Base-by-base conservation (phyloP, 352 stramenopile genomes). In the Phytophthora lateralis region DNA sequence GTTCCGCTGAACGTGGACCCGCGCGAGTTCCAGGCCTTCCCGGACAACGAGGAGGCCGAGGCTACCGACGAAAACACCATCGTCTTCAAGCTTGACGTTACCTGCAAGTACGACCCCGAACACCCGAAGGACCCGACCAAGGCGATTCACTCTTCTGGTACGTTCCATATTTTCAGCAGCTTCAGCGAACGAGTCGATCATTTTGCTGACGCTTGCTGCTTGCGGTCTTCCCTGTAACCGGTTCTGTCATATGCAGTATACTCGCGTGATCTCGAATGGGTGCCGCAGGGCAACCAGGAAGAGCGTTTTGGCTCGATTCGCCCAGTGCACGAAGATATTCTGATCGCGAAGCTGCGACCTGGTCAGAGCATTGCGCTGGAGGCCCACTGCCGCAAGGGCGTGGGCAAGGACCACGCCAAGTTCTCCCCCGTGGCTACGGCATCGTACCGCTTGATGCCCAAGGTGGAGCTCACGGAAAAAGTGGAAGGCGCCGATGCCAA, bases 371-470 rank as follows among this genome's bases (percentile, higher is more conserved):
- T 99, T 66, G 91, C 95, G 43, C 80, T 99, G 9, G 96, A 99
- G 69, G 93, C 92, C 18, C 95, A 98, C 71, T 98, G 89, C 48
- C 85, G 90, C 18, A 97, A 98, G 73, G 96, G 97, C 21, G 87
- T 98, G 5, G 97, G 96, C 18, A 98, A 98, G 61, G 96, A 99
- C 71, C 97, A 99, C 76, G 97, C 97, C 49, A 99, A 99, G 75
- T 99, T 96, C 64, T 98, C 92, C 20, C 97, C 97, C 2, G 97
- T 99, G 15, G 89, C 94, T 1, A 99, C 96, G 5, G 97, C 97
- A 18, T 97, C 88, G 51, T 99, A 99, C 79, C 82, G 94, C 39
- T 60, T 98, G 50, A 86, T 98, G 71, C 93, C 95, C 4, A 76
- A 96, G 54, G 78, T 95, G 30, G 71, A 89, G 46, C 75, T 95